These are phyloP conservation scores for Citeromyces siamensis DNA, from an alignment of 1,139 yeast genomes.

Conservation along the genomic window DNA sequence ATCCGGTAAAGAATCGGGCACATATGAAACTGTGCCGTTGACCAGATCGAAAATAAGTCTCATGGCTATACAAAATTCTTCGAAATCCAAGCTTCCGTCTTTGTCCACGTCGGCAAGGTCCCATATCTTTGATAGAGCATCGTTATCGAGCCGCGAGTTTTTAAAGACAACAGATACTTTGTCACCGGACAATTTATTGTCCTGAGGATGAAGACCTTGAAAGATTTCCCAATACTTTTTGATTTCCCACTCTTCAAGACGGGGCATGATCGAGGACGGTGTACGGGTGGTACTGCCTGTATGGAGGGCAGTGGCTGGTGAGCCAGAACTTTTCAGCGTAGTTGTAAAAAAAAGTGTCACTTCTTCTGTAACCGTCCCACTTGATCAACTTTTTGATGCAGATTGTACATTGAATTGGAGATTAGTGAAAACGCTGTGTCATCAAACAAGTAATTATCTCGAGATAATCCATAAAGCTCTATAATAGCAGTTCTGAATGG, in stretches of 20 bases:
- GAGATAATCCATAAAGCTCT: too few species aligned
- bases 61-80: slow-evolving; percentile 97
- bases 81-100: slow-evolving; percentile 88
- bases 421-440: too few species aligned
- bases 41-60: slow-evolving; percentile 83
- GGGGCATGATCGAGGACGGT: too few species aligned
- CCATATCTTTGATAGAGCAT: slow-evolving; percentile 77
- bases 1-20: slow-evolving; percentile 68
- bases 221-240: slow-evolving; percentile 97
- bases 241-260: slow-evolving; percentile 88
- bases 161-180: slow-evolving; percentile 79
- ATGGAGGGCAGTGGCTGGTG: too few species aligned
- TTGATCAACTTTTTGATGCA: too few species aligned
- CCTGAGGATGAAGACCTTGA: slow-evolving; percentile 72
- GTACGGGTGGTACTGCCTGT: too few species aligned
- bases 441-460: too few species aligned
- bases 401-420: too few species aligned
- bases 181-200: slow-evolving; percentile 72
- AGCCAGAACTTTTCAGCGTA: too few species aligned
- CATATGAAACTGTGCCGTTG: slow-evolving; percentile 49
- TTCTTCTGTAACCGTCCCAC: too few species aligned
- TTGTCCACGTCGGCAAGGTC: slow-evolving; percentile 85
- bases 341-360: too few species aligned
- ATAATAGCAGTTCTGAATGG: too few species aligned
- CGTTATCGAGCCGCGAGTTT: slow-evolving; percentile 73